phyloP scores from a whole-genome alignment of 768 basidiomycete genomes.

The Termitomyces sp. region DNA sequence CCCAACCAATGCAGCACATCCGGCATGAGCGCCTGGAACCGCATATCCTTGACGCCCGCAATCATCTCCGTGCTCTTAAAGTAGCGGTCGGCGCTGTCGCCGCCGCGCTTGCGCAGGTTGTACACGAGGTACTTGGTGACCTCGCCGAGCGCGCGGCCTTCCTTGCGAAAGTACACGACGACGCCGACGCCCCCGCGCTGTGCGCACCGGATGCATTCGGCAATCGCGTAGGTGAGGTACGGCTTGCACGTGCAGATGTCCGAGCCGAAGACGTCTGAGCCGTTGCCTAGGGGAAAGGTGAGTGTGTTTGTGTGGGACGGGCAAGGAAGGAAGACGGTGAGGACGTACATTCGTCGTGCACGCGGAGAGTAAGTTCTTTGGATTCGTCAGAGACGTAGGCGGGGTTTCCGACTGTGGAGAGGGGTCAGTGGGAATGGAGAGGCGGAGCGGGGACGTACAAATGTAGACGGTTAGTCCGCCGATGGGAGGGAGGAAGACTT shows the following conservation, averaged over 20 bases:
- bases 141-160: constrained; percentile 90
- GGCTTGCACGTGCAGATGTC: constrained; percentile 93
- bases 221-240: constrained; percentile 88
- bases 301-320: too few species aligned
- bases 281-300: constrained; percentile 54
- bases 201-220: constrained; percentile 83
- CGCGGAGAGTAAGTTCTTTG: constrained; percentile 81
- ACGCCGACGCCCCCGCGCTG: constrained; percentile 78
- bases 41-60: constrained; percentile 93
- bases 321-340: background rate
- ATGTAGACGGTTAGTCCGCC: constrained; percentile 91
- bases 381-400: constrained; percentile 68
- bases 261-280: constrained; percentile 94
- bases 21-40: constrained; percentile 94
- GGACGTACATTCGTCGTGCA: constrained; percentile 85
- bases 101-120: constrained; percentile 92
- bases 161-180: constrained; percentile 92
- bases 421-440: background rate
- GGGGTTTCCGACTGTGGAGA: constrained; percentile 67
- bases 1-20: constrained; percentile 96
- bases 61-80: constrained; percentile 92
- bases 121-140: constrained; percentile 96
- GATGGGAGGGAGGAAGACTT: constrained; percentile 93
- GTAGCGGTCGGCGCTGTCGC: constrained; percentile 90
- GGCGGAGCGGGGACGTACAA: constrained; percentile 36